Evolutionary conservation across 1,284 basidiomycete genomes (phyloP).

Genomic region (Ganoderma sinense): DNA sequence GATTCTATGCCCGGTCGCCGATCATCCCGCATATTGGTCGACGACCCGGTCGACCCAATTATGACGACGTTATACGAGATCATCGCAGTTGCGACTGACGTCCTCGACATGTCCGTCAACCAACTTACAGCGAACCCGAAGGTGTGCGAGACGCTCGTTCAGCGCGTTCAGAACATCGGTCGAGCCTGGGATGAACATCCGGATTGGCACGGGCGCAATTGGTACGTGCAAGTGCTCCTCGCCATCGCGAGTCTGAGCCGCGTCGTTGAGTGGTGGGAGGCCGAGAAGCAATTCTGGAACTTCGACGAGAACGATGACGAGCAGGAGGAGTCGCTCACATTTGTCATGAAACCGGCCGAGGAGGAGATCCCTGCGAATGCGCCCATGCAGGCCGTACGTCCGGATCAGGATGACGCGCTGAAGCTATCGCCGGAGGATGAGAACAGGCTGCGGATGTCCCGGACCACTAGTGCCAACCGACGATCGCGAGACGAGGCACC

Average conservation of each 20-base stretch:
- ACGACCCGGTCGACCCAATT: constrained; percentile 88
- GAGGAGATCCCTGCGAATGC: constrained; percentile 52
- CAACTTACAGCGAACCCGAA: constrained; percentile 88
- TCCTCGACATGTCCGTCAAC: constrained; percentile 88
- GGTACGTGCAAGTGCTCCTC: constrained; percentile 97
- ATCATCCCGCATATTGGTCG: constrained; percentile 75
- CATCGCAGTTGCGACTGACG: constrained; percentile 94
- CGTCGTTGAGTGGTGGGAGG: constrained; percentile 99
- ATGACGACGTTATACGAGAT: constrained; percentile 93
- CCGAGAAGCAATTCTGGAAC: constrained; percentile 99
- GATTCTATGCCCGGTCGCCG: constrained; percentile 71
- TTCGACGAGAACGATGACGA: constrained; percentile 95
- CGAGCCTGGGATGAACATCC: constrained; percentile 97
- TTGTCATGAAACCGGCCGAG: constrained; percentile 86
- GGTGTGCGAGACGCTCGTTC: constrained; percentile 87
- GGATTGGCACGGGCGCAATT: constrained; percentile 97
- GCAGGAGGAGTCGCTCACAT: constrained; percentile 87
- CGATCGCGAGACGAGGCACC: constrained; percentile 65
- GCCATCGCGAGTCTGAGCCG: constrained; percentile 97
- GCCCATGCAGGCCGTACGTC: constrained; percentile 50
- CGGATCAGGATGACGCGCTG: constrained; percentile 44
- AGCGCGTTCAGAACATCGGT: constrained; percentile 90
- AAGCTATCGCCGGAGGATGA: constrained; percentile 68
- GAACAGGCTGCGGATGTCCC: constrained; percentile 55
- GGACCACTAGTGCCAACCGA: constrained; percentile 58